Evolutionary conservation across 2,329 filamentous ascomycete genomes (phyloP).

Genomic region (Colletotrichum sp.): DNA sequence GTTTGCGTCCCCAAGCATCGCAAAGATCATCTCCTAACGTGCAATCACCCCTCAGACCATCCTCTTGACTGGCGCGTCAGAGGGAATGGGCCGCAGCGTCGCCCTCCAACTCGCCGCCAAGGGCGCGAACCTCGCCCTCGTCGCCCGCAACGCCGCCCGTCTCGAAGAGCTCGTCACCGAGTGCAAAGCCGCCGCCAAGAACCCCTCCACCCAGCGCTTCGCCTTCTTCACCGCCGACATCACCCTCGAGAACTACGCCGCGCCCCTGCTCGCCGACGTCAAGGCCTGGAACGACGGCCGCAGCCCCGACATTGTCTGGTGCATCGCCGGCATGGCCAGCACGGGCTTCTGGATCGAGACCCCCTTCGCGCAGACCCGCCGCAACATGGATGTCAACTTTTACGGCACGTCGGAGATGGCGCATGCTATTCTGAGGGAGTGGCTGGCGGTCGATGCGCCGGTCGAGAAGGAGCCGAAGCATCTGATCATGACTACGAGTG

Average conservation of each 20-base stretch:
- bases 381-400: constrained; percentile 93
- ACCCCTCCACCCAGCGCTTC: constrained; percentile 75
- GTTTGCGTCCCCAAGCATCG: background rate
- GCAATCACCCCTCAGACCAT: constrained; percentile 67
- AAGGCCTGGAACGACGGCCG: constrained; percentile 78
- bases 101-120: constrained; percentile 78
- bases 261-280: constrained; percentile 72
- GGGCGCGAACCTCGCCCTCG: constrained; percentile 86
- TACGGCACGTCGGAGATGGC: constrained; percentile 87
- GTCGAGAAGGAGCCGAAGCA: constrained; percentile 66
- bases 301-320: constrained; percentile 88
- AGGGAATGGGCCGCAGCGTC: constrained; percentile 85
- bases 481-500: constrained; percentile 86
- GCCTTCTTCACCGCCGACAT: constrained; percentile 86
- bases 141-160: constrained; percentile 78
- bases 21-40: background rate
- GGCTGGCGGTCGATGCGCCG: constrained; percentile 63
- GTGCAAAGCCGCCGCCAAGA: constrained; percentile 69
- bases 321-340: constrained; percentile 76
- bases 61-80: constrained; percentile 88
- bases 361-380: constrained; percentile 67
- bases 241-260: constrained; percentile 71
- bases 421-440: constrained; percentile 76
- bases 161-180: constrained; percentile 68
- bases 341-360: constrained; percentile 82